Base-by-base conservation (phyloP, 2,329 filamentous ascomycete species). In the Fusarium sp. region DNA sequence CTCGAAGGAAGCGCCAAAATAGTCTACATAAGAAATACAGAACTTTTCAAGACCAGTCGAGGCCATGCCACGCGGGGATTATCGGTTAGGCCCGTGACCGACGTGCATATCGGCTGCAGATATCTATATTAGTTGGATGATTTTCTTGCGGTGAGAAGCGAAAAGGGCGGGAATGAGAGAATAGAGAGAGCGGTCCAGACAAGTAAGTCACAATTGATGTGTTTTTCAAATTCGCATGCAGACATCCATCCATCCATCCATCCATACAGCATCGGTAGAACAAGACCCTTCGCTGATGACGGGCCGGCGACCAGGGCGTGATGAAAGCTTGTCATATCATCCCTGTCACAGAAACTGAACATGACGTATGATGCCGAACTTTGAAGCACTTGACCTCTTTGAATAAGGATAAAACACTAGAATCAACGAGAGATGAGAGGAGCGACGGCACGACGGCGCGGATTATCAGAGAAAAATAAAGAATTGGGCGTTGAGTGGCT, bases 121-220 rank as follows among this genome's bases (percentile, higher is more conserved):
- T 56, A 44, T n/a, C 37, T 33, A 26, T 35, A 19, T 44, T 37
- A 43, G 30, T 45, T 46, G 32, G 35, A 37, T 28, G 14, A 26
- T 41, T 40, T 49, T 55, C 32, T 69, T 69, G 66, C 66, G 66
- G 62, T 67, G 66, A 70, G 54, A 59, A 40, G 51, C 26, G 22
- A 32, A 24, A 47, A 47, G 41, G 17, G 20, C 49, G 30, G 11
- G 28, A 47, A 28, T 17, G 13, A 5, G n/a, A 48, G 20, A 48
- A 44, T 30, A 32, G 37, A 45, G 24, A 24, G 24, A 13, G 39
- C 20, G 44, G 33, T n/a, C 13, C 19, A 33, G 40, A 24, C 39
- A 33, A 33, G 10, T 30, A 11, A 11, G n/a, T 19, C 35, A 24
- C 32, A 30, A 24, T 39, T 13, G 24, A 51, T 51, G 17, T 20